Evolutionary conservation across 139 green algal species (phyloP).

Genomic region (Raphidocelis subcapitata): DNA sequence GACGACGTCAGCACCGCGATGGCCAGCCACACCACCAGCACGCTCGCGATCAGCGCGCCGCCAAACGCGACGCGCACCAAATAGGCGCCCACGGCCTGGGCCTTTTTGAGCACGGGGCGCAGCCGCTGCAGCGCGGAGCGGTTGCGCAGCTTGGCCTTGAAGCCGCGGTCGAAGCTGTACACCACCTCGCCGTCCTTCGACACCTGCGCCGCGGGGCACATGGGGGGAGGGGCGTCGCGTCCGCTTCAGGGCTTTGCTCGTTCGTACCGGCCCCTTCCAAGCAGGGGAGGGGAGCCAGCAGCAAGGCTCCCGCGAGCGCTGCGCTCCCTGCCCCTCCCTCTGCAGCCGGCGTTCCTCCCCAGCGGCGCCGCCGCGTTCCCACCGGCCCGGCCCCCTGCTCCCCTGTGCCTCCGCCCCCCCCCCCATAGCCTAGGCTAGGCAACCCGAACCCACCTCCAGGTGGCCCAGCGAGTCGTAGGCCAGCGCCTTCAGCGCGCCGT

Average conservation of each 20-base stretch:
- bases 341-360: too few species aligned
- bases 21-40: conserved; percentile 77
- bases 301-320: too few species aligned
- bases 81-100: conserved; percentile 41
- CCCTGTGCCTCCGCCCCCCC: too few species aligned
- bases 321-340: too few species aligned
- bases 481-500: conserved; percentile 81
- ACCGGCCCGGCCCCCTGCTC: too few species aligned
- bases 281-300: too few species aligned
- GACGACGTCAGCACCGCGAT: conserved; percentile 68
- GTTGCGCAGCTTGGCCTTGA: conserved; percentile 51
- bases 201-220: conserved; percentile 68
- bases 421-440: too few species aligned
- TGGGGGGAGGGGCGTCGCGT: too few species aligned
- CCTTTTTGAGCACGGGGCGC: conserved; percentile 52
- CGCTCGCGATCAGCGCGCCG: conserved; percentile 78
- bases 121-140: conserved; percentile 65
- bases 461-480: conserved; percentile 72
- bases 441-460: conserved; percentile 66
- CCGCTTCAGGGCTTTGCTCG: too few species aligned
- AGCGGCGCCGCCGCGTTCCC: too few species aligned
- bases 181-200: conserved; percentile 85
- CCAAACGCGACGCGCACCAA: conserved; percentile 83
- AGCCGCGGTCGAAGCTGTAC: conserved; percentile 76
- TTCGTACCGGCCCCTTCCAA: too few species aligned